Evolutionary conservation across 768 basidiomycete species (phyloP), one percentile per base, ranked within the genome.

Genomic region (Tylopilus felleus): DNA sequence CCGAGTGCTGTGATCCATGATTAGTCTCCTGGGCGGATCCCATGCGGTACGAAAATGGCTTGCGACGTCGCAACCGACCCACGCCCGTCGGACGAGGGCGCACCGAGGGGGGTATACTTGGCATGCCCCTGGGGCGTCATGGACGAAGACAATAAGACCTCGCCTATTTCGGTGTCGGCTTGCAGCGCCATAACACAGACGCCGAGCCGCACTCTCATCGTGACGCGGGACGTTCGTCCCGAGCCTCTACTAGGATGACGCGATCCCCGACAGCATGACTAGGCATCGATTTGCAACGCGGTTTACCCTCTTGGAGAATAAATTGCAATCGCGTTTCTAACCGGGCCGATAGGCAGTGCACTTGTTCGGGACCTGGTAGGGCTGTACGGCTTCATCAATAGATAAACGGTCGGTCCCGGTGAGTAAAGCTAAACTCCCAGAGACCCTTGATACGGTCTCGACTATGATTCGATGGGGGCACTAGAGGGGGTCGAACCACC

Each of bases 141-240:
- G 36, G 38, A 5, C 14, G 12, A 40, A 45, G 58, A 60, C 58
- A 60, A 60, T 60, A 60, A 38, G 53, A 42, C 8, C 0, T 13
- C 49, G 19, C 31, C 53, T 19, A 19, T 46, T 35, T 33, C 39
- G 50, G 53, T 33, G 3, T 13, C 8, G 17, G n/a, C 13, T 36
- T 35, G 40, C 49, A 27, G 39, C 12, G 43, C 38, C 28, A 38
- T 38, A 14, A 16, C 16, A 33, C 33, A 33, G 33, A n/a, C n/a
- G n/a, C n/a, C n/a, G n/a, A n/a, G n/a, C n/a, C n/a, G n/a, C n/a
- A n/a, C n/a, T n/a, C n/a, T 29, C 29, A 29, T 29, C 7, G 29
- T 33, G n/a, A n/a, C n/a, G n/a, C 35, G 35, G 35, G 35, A 17
- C 35, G 35, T 36, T 36, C 35, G 35, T 17, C 7, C 35, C 35